Conservation (phyloP, 192 early-diverging fungal genomes). For the Entomortierella chlamydospora region DNA sequence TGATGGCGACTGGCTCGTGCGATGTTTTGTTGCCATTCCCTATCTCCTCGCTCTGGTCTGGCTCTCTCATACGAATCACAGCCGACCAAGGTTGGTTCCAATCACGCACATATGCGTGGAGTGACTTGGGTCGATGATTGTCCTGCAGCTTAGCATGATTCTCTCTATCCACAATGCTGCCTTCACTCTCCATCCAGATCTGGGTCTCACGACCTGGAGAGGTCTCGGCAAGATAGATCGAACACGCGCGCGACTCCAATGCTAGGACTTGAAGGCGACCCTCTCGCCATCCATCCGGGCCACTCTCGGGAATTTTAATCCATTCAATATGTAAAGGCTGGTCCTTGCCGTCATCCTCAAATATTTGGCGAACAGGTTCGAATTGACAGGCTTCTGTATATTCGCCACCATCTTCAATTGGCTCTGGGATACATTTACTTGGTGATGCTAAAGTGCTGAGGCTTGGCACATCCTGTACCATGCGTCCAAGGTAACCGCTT, state of each 20-base stretch:
- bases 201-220: slow-evolving; percentile 26
- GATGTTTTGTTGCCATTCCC: not conserved
- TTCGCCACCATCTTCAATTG: not conserved
- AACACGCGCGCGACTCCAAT: slow-evolving; percentile 28
- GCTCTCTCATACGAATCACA: slow-evolving; percentile 17
- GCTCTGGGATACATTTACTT: not conserved
- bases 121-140: slow-evolving; percentile 25
- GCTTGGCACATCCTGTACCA: slow-evolving; percentile 15
- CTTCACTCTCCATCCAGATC: slow-evolving; percentile 9
- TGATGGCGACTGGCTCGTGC: slow-evolving; percentile 4
- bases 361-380: slow-evolving; percentile 27
- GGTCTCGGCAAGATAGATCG: slow-evolving; percentile 23
- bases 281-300: slow-evolving; percentile 23
- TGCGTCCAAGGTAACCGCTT: slow-evolving; percentile 13
- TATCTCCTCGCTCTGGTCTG: not conserved
- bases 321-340: slow-evolving; percentile 19
- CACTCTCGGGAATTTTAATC: not conserved
- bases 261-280: slow-evolving; percentile 20
- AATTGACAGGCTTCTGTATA: slow-evolving; percentile 14
- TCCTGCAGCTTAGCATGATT: not conserved
- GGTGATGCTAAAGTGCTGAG: not conserved
- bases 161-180: not conserved
- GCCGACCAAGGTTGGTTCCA: slow-evolving; percentile 38
- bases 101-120: slow-evolving; percentile 14
- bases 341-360: slow-evolving; percentile 33